phyloP scores from a whole-genome alignment of 2,329 filamentous ascomycete species.

The Epichloe brachyelytri region DNA sequence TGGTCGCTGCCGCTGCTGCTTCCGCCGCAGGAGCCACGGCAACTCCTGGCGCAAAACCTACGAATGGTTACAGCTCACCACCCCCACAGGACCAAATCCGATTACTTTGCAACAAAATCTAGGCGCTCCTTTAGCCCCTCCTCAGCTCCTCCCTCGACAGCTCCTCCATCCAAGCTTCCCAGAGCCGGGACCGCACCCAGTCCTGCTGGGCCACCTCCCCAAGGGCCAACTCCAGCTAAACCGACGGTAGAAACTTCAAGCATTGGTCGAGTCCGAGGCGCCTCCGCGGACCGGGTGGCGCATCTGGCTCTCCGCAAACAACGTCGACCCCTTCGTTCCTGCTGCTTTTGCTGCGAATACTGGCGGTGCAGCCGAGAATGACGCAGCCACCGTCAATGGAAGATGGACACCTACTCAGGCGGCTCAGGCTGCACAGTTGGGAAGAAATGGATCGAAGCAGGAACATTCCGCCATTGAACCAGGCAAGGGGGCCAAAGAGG shows the following conservation, averaged over 20 bases:
- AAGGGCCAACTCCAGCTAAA: conserved; percentile 37
- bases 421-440: conserved; percentile 33
- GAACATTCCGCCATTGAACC: conserved; percentile 19
- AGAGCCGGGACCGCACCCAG: conserved; percentile 16
- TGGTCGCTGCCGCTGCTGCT: not conserved
- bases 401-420: conserved; percentile 49
- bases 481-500: conserved; percentile 21
- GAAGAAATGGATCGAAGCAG: conserved; percentile 23
- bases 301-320: conserved; percentile 24
- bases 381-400: conserved; percentile 44
- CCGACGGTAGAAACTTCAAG: conserved; percentile 29
- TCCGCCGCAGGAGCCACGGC: conserved; percentile 3
- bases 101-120: conserved; percentile 19
- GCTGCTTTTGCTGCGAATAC: conserved; percentile 20
- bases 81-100: conserved; percentile 26
- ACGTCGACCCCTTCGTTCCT: not conserved
- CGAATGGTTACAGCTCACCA: conserved; percentile 29
- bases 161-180: conserved; percentile 24
- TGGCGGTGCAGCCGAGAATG: conserved; percentile 25
- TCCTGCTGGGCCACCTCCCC: conserved; percentile 40
- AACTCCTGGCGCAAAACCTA: conserved; percentile 20
- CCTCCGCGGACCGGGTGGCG: conserved; percentile 34
- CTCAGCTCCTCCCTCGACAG: conserved; percentile 5
- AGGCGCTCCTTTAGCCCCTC: conserved; percentile 12
- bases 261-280: conserved; percentile 32